Percentiles rank a stretch among this genome's conserved stretches.
phyloP scores from a whole-genome alignment of 805 yeast genomes.

The Metschnikowia kofuensis region DNA sequence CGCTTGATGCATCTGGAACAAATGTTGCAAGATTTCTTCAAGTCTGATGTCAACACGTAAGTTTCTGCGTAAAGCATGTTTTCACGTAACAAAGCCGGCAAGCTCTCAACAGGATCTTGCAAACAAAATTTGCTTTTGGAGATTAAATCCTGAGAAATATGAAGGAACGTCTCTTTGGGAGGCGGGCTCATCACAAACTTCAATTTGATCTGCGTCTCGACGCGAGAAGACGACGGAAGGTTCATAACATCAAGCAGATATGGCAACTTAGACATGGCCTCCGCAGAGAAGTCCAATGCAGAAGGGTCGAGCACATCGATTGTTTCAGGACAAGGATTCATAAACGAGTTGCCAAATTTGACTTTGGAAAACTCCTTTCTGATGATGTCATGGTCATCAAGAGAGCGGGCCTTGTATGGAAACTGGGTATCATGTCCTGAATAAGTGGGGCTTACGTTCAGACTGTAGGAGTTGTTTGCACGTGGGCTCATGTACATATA shows the following conservation, averaged over 20 bases:
- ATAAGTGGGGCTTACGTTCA: slow-evolving; percentile 21
- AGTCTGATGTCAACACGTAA: slow-evolving; percentile 64
- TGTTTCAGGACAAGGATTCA: slow-evolving; percentile 35
- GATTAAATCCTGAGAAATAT: slow-evolving; percentile 82
- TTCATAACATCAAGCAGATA: slow-evolving; percentile 54
- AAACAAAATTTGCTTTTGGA: slow-evolving; percentile 83
- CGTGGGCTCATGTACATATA: slow-evolving; percentile 23
- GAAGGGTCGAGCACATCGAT: slow-evolving; percentile 32
- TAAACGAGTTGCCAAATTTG: slow-evolving; percentile 48
- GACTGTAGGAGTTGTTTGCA: slow-evolving; percentile 12
- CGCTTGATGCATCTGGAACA: slow-evolving; percentile 88
- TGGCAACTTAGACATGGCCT: slow-evolving; percentile 38
- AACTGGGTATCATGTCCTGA: slow-evolving; percentile 6
- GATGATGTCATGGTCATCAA: slow-evolving; percentile 40
- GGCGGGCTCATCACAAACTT: slow-evolving; percentile 68
- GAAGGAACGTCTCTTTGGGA: slow-evolving; percentile 69
- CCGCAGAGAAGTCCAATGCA: slow-evolving; percentile 37
- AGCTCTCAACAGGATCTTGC: slow-evolving; percentile 44
- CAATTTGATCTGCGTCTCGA: slow-evolving; percentile 91
- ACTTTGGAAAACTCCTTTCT: slow-evolving; percentile 50
- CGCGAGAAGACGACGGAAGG: slow-evolving; percentile 81
- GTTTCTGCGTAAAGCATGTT: slow-evolving; percentile 71
- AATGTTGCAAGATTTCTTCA: slow-evolving; percentile 57
- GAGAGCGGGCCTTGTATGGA: slow-evolving; percentile 14
- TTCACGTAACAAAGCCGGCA: slow-evolving; percentile 40